phyloP scores from a whole-genome alignment of 1,284 basidiomycete species.

The Cronartium ribicola region DNA sequence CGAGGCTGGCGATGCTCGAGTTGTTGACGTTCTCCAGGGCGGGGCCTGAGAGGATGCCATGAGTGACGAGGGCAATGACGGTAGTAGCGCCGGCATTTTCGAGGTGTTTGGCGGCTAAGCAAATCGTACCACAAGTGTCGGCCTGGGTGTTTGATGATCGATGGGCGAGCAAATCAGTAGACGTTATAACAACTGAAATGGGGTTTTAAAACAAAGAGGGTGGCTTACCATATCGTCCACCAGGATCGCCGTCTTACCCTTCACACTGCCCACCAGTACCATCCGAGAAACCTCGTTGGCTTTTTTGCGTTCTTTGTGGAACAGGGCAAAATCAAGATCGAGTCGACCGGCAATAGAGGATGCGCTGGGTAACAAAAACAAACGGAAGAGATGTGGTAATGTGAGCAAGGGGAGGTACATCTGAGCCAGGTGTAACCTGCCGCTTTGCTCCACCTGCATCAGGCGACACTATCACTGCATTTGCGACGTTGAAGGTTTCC shows the following conservation, averaged over 20 bases:
- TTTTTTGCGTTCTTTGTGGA: slow-evolving; percentile 99
- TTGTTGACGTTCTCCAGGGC: slow-evolving; percentile 68
- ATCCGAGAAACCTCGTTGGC: slow-evolving; percentile 98
- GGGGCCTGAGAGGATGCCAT: slow-evolving; percentile 89
- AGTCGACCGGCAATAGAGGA: slow-evolving; percentile 95
- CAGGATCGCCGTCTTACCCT: slow-evolving; percentile 90
- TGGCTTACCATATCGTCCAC: slow-evolving; percentile 84
- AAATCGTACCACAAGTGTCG: slow-evolving; percentile 96
- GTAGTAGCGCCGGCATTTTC: slow-evolving; percentile 81
- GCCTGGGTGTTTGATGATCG: slow-evolving; percentile 54
- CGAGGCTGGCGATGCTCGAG: slow-evolving; percentile 75
- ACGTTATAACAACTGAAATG: neutral
- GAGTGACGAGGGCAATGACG: slow-evolving; percentile 91
- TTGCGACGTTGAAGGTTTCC: slow-evolving; percentile 77
- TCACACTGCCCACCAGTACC: slow-evolving; percentile 92
- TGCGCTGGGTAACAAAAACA: slow-evolving; percentile 63
- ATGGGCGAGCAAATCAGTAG: neutral
- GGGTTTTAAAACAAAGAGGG: neutral
- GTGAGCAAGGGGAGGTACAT: neutral
- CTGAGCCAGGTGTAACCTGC: slow-evolving; percentile 55
- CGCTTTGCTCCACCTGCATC: slow-evolving; percentile 98
- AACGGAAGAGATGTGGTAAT: slow-evolving; percentile 14
- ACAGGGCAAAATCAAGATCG: slow-evolving; percentile 95
- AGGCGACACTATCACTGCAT: slow-evolving; percentile 94
- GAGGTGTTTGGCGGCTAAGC: slow-evolving; percentile 82